Percentiles rank a stretch among this genome's conserved stretches.
Conservation (phyloP, 306 rosid species). For the Lablab purpureus region DNA sequence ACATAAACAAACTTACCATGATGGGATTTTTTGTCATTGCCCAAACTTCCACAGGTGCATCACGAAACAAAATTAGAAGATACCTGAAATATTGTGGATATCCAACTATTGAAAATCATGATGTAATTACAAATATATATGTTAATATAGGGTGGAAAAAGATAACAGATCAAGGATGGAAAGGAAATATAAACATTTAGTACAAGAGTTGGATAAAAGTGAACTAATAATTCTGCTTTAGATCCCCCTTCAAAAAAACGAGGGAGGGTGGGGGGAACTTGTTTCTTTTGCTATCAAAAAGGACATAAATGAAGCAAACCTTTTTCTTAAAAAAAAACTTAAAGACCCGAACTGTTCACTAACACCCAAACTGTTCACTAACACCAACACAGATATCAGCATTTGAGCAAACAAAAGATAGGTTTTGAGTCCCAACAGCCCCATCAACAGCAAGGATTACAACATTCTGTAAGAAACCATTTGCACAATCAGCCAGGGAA, state of each 20-base stretch:
- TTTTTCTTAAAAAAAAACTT: not conserved
- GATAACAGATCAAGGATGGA: constrained; percentile 25
- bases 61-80: constrained; percentile 94
- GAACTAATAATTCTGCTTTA: not conserved
- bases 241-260: not conserved
- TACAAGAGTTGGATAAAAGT: not conserved
- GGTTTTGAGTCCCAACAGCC: constrained; percentile 24
- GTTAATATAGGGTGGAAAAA: constrained; percentile 15
- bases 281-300: constrained; percentile 30
- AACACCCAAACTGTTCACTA: constrained; percentile 8
- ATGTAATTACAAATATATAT: constrained; percentile 34
- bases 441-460: constrained; percentile 30
- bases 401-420: constrained; percentile 10
- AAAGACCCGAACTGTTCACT: not conserved
- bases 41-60: constrained; percentile 99
- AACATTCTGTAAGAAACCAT: constrained; percentile 20
- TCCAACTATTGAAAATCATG: constrained; percentile 38
- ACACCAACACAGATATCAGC: constrained; percentile 20
- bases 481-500: not conserved
- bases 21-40: constrained; percentile 97
- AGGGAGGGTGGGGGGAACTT: not conserved
- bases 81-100: constrained; percentile 69
- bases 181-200: constrained; percentile 17
- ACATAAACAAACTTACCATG: constrained; percentile 70
- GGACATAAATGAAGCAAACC: constrained; percentile 19